Evolutionary conservation across 179 eudicot species (phyloP).

Genomic region (Camellia oleifera): DNA sequence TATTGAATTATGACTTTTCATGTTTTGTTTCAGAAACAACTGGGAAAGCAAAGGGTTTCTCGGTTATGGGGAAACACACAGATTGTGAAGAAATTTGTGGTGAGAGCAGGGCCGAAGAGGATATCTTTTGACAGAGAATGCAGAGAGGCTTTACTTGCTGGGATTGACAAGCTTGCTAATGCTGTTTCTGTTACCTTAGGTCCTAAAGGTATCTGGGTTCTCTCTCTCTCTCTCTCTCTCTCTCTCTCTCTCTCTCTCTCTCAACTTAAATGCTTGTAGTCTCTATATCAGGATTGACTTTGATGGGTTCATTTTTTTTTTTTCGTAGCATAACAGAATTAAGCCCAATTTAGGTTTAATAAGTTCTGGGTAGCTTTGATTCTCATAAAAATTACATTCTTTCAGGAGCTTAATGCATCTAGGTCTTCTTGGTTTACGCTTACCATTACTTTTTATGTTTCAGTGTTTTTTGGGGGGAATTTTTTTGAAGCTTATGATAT

Average conservation of each 20-base stretch:
- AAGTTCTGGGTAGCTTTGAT: background rate
- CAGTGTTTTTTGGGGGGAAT: background rate
- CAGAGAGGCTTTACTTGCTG: conserved; percentile 63
- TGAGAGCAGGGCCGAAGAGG: conserved; percentile 80
- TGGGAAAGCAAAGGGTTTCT: conserved; percentile 18
- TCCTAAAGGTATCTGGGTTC: conserved; percentile 62
- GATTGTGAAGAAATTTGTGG: conserved; percentile 30
- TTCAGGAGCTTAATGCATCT: background rate
- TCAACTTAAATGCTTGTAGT: background rate
- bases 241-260: background rate
- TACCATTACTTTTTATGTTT: background rate
- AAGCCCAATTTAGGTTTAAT: too few relatives aligned
- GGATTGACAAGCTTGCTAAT: conserved; percentile 91
- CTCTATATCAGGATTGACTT: background rate
- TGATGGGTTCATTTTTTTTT: background rate
- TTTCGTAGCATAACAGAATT: too few relatives aligned
- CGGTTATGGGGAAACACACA: conserved; percentile 26
- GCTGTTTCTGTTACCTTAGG: conserved; percentile 96
- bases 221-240: background rate
- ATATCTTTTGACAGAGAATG: conserved; percentile 71
- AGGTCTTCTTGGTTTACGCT: background rate
- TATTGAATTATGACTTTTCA: background rate
- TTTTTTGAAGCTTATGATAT: background rate
- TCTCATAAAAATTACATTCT: background rate
- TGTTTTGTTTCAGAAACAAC: conserved; percentile 29